Evolutionary conservation across 345 rosid genomes (phyloP).

Genomic region (Pseudoturritis turrita): DNA sequence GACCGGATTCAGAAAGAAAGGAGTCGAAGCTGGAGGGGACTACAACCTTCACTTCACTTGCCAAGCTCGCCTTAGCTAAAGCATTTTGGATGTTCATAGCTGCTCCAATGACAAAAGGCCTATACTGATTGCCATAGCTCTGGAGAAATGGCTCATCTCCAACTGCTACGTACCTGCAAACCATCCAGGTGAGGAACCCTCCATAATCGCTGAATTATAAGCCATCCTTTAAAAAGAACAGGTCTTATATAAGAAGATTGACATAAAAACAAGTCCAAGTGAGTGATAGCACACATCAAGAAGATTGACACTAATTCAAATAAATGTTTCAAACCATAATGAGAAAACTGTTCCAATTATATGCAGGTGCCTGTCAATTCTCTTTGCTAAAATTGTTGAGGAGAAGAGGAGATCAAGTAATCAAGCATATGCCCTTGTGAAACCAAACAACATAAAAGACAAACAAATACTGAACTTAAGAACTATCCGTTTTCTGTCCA

Average conservation of each 20-base stretch:
- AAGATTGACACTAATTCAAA: not conserved
- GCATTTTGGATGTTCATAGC: constrained; percentile 75
- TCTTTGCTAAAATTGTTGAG: not conserved
- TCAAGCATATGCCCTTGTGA: not conserved
- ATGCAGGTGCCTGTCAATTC: not conserved
- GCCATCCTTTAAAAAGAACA: not conserved
- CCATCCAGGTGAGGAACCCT: constrained; percentile 5
- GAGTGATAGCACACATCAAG: not conserved
- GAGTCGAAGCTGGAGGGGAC: constrained; percentile 81
- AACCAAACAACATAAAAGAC: not conserved
- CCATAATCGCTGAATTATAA: not conserved
- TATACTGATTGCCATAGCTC: constrained; percentile 62
- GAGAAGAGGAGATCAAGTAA: not conserved
- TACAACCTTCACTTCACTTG: constrained; percentile 65
- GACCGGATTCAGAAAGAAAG: constrained; percentile 51
- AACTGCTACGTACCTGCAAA: constrained; percentile 67
- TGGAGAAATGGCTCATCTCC: constrained; percentile 84
- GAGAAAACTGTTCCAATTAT: not conserved
- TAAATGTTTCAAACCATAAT: not conserved
- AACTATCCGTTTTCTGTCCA: not conserved
- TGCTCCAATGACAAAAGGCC: constrained; percentile 72
- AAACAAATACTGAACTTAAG: not conserved
- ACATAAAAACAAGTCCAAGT: not conserved
- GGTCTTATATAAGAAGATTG: not conserved
- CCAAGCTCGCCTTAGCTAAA: constrained; percentile 60